Conservation (phyloP, 768 basidiomycete species). For the Pulveroboletus ravenelii region DNA sequence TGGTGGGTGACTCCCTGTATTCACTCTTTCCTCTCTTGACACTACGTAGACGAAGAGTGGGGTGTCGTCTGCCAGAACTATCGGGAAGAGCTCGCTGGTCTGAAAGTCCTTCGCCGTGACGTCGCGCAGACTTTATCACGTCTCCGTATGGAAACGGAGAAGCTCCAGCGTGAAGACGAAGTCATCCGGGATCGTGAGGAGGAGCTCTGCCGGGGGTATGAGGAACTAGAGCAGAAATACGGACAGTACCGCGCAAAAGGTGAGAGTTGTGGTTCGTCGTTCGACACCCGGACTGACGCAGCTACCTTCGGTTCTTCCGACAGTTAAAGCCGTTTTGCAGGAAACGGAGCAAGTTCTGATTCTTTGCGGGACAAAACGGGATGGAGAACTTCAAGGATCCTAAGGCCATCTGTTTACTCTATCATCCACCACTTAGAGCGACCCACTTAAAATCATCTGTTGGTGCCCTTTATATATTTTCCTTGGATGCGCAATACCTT, state of each 20-base stretch:
- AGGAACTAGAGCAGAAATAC: conserved; percentile 39
- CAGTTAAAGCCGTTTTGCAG: conserved; percentile 40
- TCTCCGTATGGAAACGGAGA: conserved; percentile 37
- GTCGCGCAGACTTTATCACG: conserved; percentile 41
- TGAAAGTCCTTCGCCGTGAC: conserved; percentile 52
- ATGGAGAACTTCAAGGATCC: conserved; percentile 17
- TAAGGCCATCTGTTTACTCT: neutral
- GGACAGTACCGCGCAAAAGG: conserved; percentile 39
- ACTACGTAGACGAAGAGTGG: conserved; percentile 50
- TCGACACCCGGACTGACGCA: conserved; percentile 4
- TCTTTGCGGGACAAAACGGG: conserved; percentile 43
- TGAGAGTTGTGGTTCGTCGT: conserved; percentile 13
- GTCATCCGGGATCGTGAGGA: conserved; percentile 40
- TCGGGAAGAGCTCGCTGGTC: conserved; percentile 56
- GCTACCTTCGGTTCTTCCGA: neutral
- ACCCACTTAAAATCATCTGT: neutral
- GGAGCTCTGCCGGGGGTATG: conserved; percentile 34
- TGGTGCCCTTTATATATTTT: neutral
- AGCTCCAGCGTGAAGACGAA: conserved; percentile 37
- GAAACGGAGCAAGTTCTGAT: conserved; percentile 42
- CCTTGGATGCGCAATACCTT: neutral
- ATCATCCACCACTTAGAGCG: neutral
- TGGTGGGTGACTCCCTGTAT: conserved; percentile 24
- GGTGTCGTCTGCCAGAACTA: conserved; percentile 53
- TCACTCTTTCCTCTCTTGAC: neutral